Percentiles rank a stretch among this genome's conserved stretches.
These are phyloP conservation scores for Talaromyces sp. DNA, from an alignment of 2,329 filamentous ascomycete species.

Conservation along the genomic window DNA sequence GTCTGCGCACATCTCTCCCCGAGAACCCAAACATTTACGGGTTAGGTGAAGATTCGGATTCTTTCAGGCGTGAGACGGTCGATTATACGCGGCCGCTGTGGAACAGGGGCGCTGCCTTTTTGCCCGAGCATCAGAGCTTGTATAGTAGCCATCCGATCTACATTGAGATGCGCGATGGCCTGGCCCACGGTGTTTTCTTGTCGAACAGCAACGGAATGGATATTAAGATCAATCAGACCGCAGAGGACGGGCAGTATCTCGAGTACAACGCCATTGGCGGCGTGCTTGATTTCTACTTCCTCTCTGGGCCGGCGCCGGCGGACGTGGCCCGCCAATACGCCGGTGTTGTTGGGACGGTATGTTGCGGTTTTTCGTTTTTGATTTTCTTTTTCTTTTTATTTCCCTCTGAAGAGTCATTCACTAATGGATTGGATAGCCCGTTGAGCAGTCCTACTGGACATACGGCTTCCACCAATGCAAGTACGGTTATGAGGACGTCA, in stretches of 20 bases:
- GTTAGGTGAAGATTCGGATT: conserved; percentile 70
- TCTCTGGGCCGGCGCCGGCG: conserved; percentile 55
- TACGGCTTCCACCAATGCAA: conserved; percentile 63
- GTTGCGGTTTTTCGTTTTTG: background rate
- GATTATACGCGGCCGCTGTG: conserved; percentile 67
- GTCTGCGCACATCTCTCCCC: conserved; percentile 67
- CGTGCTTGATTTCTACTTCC: conserved; percentile 68
- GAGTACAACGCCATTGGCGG: conserved; percentile 78
- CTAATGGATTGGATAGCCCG: conserved; percentile 40
- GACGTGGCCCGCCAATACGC: conserved; percentile 58
- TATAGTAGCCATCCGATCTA: conserved; percentile 74
- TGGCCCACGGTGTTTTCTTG: conserved; percentile 62
- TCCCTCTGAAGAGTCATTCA: background rate
- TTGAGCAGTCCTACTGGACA: conserved; percentile 76
- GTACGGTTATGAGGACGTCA: conserved; percentile 55
- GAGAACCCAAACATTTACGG: conserved; percentile 68
- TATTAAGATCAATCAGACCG: conserved; percentile 63
- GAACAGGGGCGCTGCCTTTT: conserved; percentile 60
- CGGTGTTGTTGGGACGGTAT: conserved; percentile 43
- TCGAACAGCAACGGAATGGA: conserved; percentile 74
- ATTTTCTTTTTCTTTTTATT: background rate
- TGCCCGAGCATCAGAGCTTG: conserved; percentile 60
- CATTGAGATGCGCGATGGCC: conserved; percentile 59
- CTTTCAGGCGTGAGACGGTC: conserved; percentile 62
- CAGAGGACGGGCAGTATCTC: conserved; percentile 57